These are phyloP conservation scores for Dactylellina leptospora DNA, from an alignment of 2,329 filamentous ascomycete species.

Conservation along the genomic window DNA sequence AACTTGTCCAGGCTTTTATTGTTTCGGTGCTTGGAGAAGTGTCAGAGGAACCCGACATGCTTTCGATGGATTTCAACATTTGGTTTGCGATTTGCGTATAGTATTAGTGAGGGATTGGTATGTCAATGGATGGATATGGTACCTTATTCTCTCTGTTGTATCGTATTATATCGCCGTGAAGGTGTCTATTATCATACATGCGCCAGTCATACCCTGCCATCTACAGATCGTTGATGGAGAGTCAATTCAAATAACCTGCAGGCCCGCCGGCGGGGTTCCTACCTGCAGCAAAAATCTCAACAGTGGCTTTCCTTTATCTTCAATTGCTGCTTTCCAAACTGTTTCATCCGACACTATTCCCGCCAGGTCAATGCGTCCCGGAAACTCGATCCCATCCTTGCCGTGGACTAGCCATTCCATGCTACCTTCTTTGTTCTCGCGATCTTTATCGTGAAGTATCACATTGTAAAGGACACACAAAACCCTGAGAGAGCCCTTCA, in stretches of 20 bases:
- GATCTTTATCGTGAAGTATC: background rate
- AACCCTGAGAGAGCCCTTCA: slow-evolving; percentile 26
- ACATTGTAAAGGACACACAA: slow-evolving; percentile 13
- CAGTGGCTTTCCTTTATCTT: slow-evolving; percentile 7
- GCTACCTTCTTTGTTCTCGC: background rate
- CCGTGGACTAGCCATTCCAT: background rate
- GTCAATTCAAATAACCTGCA: background rate
- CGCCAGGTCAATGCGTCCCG: background rate
- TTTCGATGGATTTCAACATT: background rate
- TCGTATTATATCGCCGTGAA: background rate
- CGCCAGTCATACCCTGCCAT: no score
- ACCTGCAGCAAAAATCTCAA: slow-evolving; percentile 27
- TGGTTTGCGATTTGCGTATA: background rate
- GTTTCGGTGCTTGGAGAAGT: slow-evolving; percentile 49
- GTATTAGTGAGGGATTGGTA: background rate
- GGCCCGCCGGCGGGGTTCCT: slow-evolving; percentile 22
- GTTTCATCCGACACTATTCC: slow-evolving; percentile 16
- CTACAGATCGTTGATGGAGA: no score
- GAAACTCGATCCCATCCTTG: background rate
- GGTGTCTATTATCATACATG: no score
- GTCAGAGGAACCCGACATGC: slow-evolving; percentile 53
- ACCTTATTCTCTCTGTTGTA: no score
- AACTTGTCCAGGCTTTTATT: slow-evolving; percentile 53
- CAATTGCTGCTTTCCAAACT: slow-evolving; percentile 23
- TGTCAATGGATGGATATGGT: background rate